A percentile compares a stretch with the other conserved stretches of the same genome.
Evolutionary conservation across 2,329 filamentous ascomycete genomes (phyloP).

Genomic region (Neoascochyta sp.): DNA sequence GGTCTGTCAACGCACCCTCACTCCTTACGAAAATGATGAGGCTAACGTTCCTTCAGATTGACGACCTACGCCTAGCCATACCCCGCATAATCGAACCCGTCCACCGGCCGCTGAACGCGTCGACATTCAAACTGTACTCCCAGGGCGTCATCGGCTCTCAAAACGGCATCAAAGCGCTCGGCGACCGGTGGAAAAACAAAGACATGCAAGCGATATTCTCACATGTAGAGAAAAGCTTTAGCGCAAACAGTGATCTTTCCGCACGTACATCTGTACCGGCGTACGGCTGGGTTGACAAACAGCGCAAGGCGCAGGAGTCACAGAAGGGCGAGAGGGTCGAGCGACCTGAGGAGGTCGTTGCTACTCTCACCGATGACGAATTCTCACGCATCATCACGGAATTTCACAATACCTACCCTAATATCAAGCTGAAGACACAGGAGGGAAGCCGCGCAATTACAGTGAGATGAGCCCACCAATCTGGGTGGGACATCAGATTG

Average conservation of each 20-base stretch:
- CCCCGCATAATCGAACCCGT: conserved; percentile 44
- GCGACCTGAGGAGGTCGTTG: conserved; percentile 7
- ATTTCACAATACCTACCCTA: conserved; percentile 22
- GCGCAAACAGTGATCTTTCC: conserved; percentile 37
- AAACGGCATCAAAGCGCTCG: conserved; percentile 38
- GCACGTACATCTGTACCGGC: conserved; percentile 30
- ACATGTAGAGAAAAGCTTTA: conserved; percentile 35
- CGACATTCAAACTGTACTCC: conserved; percentile 40
- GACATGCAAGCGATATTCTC: conserved; percentile 36
- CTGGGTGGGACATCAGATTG: conserved; percentile 5
- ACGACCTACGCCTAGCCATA: conserved; percentile 43
- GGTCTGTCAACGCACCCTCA: conserved; percentile 20
- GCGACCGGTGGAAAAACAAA: conserved; percentile 37
- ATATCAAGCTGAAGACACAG: conserved; percentile 25
- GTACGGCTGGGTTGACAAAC: conserved; percentile 41
- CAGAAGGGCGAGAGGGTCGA: conserved; percentile 9
- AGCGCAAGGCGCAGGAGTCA: conserved; percentile 16
- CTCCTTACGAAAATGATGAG: neutral
- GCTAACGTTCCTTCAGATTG: conserved; percentile 33
- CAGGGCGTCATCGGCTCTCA: conserved; percentile 36
- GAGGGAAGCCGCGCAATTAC: conserved; percentile 23
- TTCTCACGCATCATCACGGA: conserved; percentile 21
- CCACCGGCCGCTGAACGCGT: conserved; percentile 21
- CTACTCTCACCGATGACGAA: conserved; percentile 18
- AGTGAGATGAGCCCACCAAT: conserved; percentile 11